A percentile compares a stretch with the other conserved stretches of the same genome.
phyloP scores from a whole-genome alignment of 2,329 filamentous ascomycete genomes.

The Arthrinium phaeospermum region DNA sequence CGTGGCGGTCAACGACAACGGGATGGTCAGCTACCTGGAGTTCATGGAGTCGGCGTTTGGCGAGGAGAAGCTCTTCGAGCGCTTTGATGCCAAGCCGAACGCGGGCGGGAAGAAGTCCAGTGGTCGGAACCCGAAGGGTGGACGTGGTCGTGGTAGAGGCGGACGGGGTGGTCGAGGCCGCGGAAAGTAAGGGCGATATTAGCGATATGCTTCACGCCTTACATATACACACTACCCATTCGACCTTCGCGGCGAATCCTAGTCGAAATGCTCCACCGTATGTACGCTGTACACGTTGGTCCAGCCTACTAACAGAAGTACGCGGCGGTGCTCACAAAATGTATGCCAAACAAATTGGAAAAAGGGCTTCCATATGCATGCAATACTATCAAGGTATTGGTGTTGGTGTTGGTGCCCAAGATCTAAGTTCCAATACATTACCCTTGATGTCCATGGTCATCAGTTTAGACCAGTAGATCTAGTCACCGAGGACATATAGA shows the following conservation, averaged over 20 bases:
- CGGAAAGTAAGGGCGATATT: conserved; percentile 5
- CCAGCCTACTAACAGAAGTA: background rate
- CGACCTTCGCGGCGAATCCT: background rate
- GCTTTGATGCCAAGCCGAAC: conserved; percentile 48
- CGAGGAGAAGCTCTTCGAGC: conserved; percentile 73
- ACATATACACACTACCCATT: background rate
- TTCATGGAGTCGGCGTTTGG: conserved; percentile 82
- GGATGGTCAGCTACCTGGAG: conserved; percentile 85
- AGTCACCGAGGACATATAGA: background rate
- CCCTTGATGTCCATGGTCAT: background rate
- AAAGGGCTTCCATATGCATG: background rate
- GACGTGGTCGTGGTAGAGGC: conserved; percentile 29
- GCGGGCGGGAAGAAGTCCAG: conserved; percentile 34
- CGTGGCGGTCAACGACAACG: conserved; percentile 87
- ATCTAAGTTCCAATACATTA: too few relatives aligned
- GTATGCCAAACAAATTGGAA: background rate
- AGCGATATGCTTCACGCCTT: background rate
- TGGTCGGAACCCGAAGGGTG: conserved; percentile 25
- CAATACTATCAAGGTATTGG: background rate
- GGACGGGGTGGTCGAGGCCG: conserved; percentile 28
- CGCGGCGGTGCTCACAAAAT: background rate
- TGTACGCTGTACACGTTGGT: background rate
- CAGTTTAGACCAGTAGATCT: background rate
- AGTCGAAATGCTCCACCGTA: background rate
- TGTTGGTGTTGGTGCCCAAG: background rate